phyloP scores from a whole-genome alignment of 176 grass and related monocot species.

The Bothriochloa decipiens region DNA sequence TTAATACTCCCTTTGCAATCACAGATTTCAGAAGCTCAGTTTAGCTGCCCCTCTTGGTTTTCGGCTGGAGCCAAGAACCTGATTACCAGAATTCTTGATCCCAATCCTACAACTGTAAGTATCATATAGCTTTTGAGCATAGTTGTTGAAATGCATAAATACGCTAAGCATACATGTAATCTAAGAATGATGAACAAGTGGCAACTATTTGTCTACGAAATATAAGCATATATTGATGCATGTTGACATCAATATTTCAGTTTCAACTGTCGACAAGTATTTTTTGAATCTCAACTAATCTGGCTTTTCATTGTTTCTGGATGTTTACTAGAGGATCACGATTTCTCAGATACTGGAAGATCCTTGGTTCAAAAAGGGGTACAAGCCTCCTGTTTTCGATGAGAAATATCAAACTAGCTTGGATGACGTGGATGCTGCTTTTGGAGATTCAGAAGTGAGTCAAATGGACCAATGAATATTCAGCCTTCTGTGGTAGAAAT shows the following conservation, averaged over 20 bases:
- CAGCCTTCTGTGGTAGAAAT: conserved; percentile 9
- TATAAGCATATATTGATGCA: neutral
- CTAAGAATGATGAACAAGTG: neutral
- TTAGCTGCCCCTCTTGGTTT: conserved; percentile 89
- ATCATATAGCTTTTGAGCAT: conserved; percentile 25
- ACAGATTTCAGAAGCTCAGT: conserved; percentile 86
- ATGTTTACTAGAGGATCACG: conserved; percentile 66
- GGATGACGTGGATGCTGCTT: conserved; percentile 96
- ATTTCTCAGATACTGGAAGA: conserved; percentile 91
- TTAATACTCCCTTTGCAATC: conserved; percentile 30
- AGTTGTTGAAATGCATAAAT: neutral
- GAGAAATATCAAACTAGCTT: conserved; percentile 73
- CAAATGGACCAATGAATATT: conserved; percentile 39
- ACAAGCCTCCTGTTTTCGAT: conserved; percentile 82
- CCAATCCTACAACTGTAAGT: conserved; percentile 86
- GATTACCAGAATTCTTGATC: conserved; percentile 80
- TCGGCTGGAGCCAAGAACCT: conserved; percentile 86
- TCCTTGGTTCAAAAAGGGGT: conserved; percentile 97
- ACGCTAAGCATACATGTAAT: neutral
- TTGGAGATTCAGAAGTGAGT: conserved; percentile 95
- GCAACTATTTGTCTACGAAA: neutral
- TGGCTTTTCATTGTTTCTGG: conserved; percentile 14
- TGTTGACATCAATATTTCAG: conserved; percentile 16
- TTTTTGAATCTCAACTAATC: conserved; percentile 27
- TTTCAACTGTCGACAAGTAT: conserved; percentile 4